These are phyloP conservation scores for Rhipidocladum racemiflorum DNA, from an alignment of 176 grass and related monocot genomes.

Conservation along the genomic window DNA sequence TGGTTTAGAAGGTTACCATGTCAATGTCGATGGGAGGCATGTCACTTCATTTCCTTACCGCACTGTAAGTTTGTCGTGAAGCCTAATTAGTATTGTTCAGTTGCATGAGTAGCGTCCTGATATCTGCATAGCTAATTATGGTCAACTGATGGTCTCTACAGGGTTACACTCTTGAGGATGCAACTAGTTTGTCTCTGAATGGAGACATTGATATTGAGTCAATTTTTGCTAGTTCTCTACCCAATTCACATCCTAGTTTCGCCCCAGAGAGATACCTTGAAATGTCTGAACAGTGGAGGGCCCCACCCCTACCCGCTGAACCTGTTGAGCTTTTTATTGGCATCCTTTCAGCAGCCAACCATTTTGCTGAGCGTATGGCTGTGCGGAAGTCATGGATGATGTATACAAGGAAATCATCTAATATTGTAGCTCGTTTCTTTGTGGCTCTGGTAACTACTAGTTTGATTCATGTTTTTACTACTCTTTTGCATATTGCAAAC, in stretches of 20 bases:
- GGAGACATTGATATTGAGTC: constrained; percentile 78
- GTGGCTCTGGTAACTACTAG: constrained; percentile 77
- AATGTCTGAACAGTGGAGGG: constrained; percentile 72
- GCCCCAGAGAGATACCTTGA: constrained; percentile 75
- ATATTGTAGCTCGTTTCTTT: constrained; percentile 87
- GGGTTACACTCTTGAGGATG: constrained; percentile 92
- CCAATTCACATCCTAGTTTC: constrained; percentile 73
- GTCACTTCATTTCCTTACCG: constrained; percentile 91
- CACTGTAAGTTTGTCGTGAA: constrained; percentile 60
- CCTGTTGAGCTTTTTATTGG: constrained; percentile 90
- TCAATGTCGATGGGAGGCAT: constrained; percentile 85
- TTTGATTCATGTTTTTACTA: background rate
- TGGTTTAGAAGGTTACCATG: constrained; percentile 95
- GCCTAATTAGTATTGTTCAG: background rate
- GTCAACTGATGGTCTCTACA: constrained; percentile 1
- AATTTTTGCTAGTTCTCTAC: constrained; percentile 75
- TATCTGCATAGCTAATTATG: constrained; percentile 21
- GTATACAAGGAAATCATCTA: constrained; percentile 72
- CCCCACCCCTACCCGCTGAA: constrained; percentile 62
- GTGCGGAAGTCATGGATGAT: constrained; percentile 95
- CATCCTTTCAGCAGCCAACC: constrained; percentile 86
- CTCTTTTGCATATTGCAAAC: background rate
- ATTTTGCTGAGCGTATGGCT: constrained; percentile 97
- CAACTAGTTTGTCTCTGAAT: constrained; percentile 76
- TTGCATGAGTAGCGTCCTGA: background rate